Conservation (phyloP, 441 rosid species). For the Capsella rubella region DNA sequence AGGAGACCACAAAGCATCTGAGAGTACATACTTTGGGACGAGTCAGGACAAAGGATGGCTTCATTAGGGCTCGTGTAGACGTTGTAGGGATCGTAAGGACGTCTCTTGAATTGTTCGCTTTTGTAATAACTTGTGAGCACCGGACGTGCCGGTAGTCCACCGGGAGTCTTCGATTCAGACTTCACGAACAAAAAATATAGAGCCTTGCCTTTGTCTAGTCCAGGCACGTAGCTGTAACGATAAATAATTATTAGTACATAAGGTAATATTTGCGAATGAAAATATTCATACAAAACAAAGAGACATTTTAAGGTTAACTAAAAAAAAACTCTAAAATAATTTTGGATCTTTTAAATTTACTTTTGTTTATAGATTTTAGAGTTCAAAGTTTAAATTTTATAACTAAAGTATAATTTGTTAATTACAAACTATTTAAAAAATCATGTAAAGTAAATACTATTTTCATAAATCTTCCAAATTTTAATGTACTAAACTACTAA, state of each 20-base stretch:
- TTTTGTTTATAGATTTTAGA: no score
- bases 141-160: conserved; percentile 70
- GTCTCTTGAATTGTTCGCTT: conserved; percentile 65
- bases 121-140: conserved; percentile 78
- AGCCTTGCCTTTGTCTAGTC: conserved; percentile 66
- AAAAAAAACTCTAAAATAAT: no score
- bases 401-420: no score
- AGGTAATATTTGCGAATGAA: no score
- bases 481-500: not conserved
- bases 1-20: conserved; percentile 77
- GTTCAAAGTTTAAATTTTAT: no score
- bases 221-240: conserved; percentile 57
- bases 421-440: no score
- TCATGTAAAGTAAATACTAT: no score
- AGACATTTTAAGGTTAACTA: no score
- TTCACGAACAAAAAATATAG: conserved; percentile 64
- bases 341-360: no score
- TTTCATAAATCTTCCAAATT: not conserved
- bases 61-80: conserved; percentile 75
- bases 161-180: conserved; percentile 62
- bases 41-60: conserved; percentile 68
- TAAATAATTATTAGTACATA: not conserved
- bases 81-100: conserved; percentile 65
- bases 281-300: no score
- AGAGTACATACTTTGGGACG: conserved; percentile 74